Evolutionary conservation across 768 basidiomycete species (phyloP).

Genomic region (Russula sp.): DNA sequence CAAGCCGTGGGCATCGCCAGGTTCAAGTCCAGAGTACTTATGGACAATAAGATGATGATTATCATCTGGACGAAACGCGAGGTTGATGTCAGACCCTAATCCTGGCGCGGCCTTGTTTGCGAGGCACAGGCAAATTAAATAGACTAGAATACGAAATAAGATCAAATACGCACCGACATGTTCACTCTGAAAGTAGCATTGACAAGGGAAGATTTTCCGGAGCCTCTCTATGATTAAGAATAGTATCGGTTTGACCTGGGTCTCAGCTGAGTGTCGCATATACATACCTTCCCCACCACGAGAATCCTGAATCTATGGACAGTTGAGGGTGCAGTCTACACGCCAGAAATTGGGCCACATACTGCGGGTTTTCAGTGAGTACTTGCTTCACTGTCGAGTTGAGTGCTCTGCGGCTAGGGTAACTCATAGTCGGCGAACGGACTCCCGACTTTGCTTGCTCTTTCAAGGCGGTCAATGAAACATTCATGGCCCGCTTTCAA

Average conservation of each 20-base stretch:
- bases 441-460: background rate
- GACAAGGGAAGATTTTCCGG: constrained; percentile 5
- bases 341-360: background rate
- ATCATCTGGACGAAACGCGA: background rate
- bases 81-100: background rate
- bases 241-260: background rate
- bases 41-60: constrained; percentile 2
- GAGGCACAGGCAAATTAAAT: background rate
- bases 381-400: background rate
- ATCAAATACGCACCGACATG: background rate
- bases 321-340: background rate
- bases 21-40: background rate
- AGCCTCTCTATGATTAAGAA: background rate
- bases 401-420: background rate
- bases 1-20: background rate
- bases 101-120: background rate
- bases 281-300: background rate
- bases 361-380: background rate
- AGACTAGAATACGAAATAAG: background rate
- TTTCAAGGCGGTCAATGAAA: background rate
- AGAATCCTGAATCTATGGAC: constrained; percentile 8
- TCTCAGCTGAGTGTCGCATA: background rate
- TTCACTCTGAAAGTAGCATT: background rate
- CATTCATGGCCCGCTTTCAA: background rate
- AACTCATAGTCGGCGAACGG: background rate